These are phyloP conservation scores for Hypoxylon lenormandii DNA, from an alignment of 495 filamentous ascomycete species.

Conservation along the genomic window DNA sequence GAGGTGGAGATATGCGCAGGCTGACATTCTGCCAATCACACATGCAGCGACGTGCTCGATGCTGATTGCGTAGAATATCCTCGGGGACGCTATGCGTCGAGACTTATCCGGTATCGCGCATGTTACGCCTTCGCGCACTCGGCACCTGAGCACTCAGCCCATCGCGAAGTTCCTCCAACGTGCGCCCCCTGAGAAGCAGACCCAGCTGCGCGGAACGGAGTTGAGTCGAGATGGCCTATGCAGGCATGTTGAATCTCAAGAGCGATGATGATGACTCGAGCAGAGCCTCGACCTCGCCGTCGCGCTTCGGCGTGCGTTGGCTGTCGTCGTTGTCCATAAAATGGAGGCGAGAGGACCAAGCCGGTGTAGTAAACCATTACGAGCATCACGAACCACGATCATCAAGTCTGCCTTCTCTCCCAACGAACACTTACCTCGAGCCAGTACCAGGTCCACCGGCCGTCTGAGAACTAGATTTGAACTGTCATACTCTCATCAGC, in stretches of 20 bases:
- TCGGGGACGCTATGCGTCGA: conserved; percentile 21
- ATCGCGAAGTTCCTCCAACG: conserved; percentile 18
- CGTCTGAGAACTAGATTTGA: neutral
- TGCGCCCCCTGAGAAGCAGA: neutral
- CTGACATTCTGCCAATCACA: conserved; percentile 42
- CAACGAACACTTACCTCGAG: neutral
- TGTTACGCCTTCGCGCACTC: conserved; percentile 33
- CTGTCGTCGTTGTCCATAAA: conserved; percentile 15
- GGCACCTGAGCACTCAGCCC: conserved; percentile 1
- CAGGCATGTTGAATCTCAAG: conserved; percentile 2
- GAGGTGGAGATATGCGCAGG: conserved; percentile 46
- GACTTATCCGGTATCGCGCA: conserved; percentile 22
- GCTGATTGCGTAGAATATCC: conserved; percentile 42
- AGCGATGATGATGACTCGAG: conserved; percentile 26
- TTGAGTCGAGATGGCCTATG: conserved; percentile 1
- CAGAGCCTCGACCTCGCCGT: conserved; percentile 19
- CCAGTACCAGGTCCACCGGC: neutral
- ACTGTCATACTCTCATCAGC: neutral
- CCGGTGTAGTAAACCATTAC: conserved; percentile 3
- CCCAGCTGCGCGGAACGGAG: conserved; percentile 3
- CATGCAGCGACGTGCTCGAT: conserved; percentile 39
- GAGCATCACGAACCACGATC: conserved; percentile 13
- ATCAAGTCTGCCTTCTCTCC: neutral
- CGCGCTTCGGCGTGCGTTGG: conserved; percentile 30
- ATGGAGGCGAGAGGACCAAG: conserved; percentile 10